Conservation (phyloP, 768 basidiomycete species). For the Fomitopsis serialis region DNA sequence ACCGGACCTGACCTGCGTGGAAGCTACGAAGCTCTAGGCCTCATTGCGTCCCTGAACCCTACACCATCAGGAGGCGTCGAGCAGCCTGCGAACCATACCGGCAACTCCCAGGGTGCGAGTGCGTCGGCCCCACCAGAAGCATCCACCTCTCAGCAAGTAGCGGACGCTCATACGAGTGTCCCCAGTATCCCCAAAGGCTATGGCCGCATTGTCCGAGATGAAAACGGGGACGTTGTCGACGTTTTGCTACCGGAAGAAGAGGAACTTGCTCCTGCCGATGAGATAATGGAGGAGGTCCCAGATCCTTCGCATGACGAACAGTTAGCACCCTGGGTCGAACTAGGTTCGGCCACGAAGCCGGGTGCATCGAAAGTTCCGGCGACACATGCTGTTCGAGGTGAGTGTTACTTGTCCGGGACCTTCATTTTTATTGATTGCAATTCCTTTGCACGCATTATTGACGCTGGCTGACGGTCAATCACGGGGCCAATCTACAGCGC, state of each 20-base stretch:
- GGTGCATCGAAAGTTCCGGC: constrained; percentile 12
- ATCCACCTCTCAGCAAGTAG: constrained; percentile 6
- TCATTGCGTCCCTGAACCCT: constrained; percentile 64
- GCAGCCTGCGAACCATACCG: constrained; percentile 17
- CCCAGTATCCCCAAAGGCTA: constrained; percentile 56
- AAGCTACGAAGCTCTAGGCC: constrained; percentile 78
- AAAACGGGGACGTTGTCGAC: constrained; percentile 65
- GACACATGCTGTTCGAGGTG: constrained; percentile 35
- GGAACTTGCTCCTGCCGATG: constrained; percentile 28
- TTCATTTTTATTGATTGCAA: no score
- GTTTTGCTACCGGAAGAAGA: constrained; percentile 61
- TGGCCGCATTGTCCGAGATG: constrained; percentile 81
- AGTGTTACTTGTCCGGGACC: constrained; percentile 12
- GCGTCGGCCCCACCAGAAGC: constrained; percentile 15
- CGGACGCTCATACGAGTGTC: constrained; percentile 19
- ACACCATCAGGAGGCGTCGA: constrained; percentile 67
- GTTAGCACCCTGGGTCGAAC: constrained; percentile 20
- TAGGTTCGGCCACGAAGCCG: constrained; percentile 20
- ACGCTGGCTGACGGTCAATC: background rate
- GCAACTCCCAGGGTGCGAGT: background rate
- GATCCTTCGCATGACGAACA: constrained; percentile 16
- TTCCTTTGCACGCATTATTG: no score
- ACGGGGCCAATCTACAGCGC: constrained; percentile 35
- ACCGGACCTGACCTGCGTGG: constrained; percentile 8
- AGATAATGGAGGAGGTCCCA: constrained; percentile 35